These are phyloP conservation scores for Ceratocystis variospora DNA, from an alignment of 2,329 filamentous ascomycete genomes.

Conservation along the genomic window DNA sequence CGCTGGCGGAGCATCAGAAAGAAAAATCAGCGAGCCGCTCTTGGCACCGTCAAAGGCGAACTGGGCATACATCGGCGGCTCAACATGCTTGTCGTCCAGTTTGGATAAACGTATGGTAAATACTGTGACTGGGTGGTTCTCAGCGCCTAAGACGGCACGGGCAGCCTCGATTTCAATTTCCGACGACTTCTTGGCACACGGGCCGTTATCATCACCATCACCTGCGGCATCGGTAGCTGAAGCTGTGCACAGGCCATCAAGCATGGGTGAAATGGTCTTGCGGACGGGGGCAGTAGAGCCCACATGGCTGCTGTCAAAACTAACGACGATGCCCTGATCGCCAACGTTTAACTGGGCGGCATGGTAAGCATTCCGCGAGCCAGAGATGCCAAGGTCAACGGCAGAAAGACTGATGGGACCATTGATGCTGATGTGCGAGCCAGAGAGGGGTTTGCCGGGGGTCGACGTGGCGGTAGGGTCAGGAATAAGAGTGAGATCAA, in stretches of 20 bases:
- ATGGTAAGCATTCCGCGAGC: constrained; percentile 12
- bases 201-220: neutral
- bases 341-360: constrained; percentile 16
- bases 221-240: neutral
- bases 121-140: constrained; percentile 13
- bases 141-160: neutral
- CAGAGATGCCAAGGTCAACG: constrained; percentile 15
- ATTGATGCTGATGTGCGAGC: constrained; percentile 7
- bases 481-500: constrained; percentile 14
- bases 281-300: neutral
- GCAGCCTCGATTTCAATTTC: constrained; percentile 14
- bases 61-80: constrained; percentile 14
- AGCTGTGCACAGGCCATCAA: constrained; percentile 14
- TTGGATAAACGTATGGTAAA: constrained; percentile 13
- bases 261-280: constrained; percentile 14
- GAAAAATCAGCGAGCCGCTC: constrained; percentile 14
- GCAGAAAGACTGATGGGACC: constrained; percentile 14
- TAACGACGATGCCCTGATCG: constrained; percentile 12
- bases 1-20: constrained; percentile 12
- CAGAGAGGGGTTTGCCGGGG: neutral
- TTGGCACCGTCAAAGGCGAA: constrained; percentile 17
- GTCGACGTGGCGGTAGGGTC: constrained; percentile 2
- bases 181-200: constrained; percentile 15
- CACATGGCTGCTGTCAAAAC: neutral
- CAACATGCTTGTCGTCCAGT: constrained; percentile 11